These are phyloP conservation scores for Sphaerulina musiva DNA, from an alignment of 2,329 filamentous ascomycete genomes.

Conservation along the genomic window DNA sequence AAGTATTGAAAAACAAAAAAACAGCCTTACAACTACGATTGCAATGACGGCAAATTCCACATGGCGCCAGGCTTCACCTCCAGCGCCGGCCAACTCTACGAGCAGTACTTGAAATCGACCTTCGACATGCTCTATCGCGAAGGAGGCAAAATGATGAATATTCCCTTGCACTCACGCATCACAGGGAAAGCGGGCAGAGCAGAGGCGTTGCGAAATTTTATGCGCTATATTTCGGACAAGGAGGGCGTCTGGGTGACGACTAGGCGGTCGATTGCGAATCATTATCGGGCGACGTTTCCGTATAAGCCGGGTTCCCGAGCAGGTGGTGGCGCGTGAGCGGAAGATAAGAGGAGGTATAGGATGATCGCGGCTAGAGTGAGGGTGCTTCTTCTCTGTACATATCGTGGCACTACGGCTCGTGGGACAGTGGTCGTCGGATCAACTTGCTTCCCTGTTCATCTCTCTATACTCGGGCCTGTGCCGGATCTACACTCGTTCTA, in stretches of 20 bases:
- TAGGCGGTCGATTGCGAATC: constrained; percentile 39
- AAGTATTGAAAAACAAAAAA: no score
- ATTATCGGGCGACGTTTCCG: constrained; percentile 37
- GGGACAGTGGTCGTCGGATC: constrained; percentile 14
- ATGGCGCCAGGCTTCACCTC: constrained; percentile 41
- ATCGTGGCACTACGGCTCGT: constrained; percentile 8
- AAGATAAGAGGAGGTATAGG: neutral
- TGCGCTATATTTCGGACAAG: constrained; percentile 37
- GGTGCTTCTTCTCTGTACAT: constrained; percentile 17
- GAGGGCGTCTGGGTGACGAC: constrained; percentile 43
- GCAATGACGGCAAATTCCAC: constrained; percentile 42
- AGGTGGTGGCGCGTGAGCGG: neutral
- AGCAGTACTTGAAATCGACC: constrained; percentile 37
- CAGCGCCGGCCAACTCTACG: constrained; percentile 36
- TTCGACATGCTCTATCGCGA: constrained; percentile 40
- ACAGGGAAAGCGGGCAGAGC: constrained; percentile 38
- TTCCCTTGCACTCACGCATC: constrained; percentile 39
- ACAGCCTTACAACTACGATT: constrained; percentile 30
- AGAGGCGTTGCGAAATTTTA: constrained; percentile 38
- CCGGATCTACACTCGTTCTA: constrained; percentile 14
- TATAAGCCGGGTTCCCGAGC: constrained; percentile 16
- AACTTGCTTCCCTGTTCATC: constrained; percentile 6
- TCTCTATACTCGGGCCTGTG: constrained; percentile 13
- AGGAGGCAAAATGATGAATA: constrained; percentile 41
- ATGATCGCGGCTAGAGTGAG: neutral